phyloP scores from a whole-genome alignment of 2,329 filamentous ascomycete species.

The Aspergillus sojae region DNA sequence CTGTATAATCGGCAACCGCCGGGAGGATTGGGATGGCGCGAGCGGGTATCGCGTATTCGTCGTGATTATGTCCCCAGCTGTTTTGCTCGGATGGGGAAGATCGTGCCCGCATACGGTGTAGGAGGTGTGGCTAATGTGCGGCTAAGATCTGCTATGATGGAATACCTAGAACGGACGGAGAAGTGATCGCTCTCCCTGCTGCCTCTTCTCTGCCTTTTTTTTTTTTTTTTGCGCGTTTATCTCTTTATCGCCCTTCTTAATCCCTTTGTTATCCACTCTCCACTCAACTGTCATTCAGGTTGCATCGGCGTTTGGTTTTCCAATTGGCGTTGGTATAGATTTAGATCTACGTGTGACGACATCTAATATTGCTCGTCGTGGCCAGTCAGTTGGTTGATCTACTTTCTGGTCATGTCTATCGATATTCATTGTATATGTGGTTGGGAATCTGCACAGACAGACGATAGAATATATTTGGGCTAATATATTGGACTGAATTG shows the following conservation, averaged over 20 bases:
- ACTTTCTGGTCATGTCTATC: neutral
- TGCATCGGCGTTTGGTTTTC: neutral
- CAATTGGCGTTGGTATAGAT: neutral
- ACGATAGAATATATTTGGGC: neutral
- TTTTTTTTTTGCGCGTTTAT: neutral
- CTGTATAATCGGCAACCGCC: slow-evolving; percentile 71
- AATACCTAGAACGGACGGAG: slow-evolving; percentile 54
- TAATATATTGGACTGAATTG: neutral
- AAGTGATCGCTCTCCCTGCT: neutral
- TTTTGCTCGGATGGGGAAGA: slow-evolving; percentile 76
- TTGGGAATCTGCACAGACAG: neutral
- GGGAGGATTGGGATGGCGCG: slow-evolving; percentile 51
- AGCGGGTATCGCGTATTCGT: slow-evolving; percentile 69
- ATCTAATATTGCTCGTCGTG: neutral
- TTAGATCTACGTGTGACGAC: slow-evolving; percentile 2
- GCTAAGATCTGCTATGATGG: slow-evolving; percentile 69
- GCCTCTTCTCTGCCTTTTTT: neutral
- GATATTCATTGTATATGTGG: neutral
- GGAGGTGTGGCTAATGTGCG: slow-evolving; percentile 84
- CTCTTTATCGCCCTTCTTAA: neutral
- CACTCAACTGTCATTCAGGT: neutral
- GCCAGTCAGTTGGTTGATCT: neutral
- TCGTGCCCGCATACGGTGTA: slow-evolving; percentile 85
- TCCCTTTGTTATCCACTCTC: neutral
- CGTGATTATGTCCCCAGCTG: slow-evolving; percentile 76